These are phyloP conservation scores for Ensete ventricosum DNA, from an alignment of 176 grass and related monocot species.

Conservation along the genomic window DNA sequence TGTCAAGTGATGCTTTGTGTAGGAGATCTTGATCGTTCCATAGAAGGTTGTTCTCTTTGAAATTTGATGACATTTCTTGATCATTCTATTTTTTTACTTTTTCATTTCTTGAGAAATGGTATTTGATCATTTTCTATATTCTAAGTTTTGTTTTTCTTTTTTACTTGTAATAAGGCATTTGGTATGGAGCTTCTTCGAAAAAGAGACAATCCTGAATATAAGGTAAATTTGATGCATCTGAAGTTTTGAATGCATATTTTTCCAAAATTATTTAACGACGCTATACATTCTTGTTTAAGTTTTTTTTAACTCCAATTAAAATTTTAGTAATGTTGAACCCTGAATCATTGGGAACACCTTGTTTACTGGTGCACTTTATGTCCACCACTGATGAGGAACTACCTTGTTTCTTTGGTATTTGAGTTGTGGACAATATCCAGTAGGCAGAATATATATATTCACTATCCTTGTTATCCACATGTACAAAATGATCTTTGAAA, in stretches of 20 bases:
- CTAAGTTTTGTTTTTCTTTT: neutral
- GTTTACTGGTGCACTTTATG: neutral
- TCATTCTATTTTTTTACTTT: conserved; percentile 8
- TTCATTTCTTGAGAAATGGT: neutral
- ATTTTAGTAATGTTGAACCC: neutral
- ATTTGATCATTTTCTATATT: neutral
- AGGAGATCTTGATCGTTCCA: conserved; percentile 75
- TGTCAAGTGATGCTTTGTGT: conserved; percentile 98
- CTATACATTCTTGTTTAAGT: neutral
- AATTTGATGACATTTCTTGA: neutral
- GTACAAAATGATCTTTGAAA: too few species aligned
- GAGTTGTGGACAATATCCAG: too few species aligned
- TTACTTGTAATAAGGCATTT: conserved; percentile 64
- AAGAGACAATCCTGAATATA: conserved; percentile 82
- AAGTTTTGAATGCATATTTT: conserved; percentile 7
- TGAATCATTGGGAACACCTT: neutral
- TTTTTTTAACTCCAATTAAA: neutral
- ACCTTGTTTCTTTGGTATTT: neutral
- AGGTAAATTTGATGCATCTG: conserved; percentile 37
- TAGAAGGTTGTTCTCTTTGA: conserved; percentile 49
- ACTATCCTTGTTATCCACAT: neutral
- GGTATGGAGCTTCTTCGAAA: conserved; percentile 95
- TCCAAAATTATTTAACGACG: neutral
- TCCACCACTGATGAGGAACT: neutral
- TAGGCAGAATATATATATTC: neutral